Conservation (phyloP, 495 filamentous ascomycete species). For the Tuber melanosporum region DNA sequence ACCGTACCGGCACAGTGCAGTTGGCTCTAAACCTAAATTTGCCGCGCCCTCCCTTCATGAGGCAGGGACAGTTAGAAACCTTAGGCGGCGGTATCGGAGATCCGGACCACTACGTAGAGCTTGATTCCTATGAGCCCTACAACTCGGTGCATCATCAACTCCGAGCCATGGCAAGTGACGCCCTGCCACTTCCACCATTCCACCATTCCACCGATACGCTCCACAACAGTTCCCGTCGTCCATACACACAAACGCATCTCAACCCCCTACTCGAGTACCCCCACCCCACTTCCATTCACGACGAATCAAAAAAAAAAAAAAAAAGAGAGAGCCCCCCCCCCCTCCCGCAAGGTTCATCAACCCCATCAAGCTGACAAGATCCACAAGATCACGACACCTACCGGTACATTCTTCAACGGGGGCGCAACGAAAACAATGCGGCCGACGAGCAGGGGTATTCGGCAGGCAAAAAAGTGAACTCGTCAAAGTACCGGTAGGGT, state of each 20-base stretch:
- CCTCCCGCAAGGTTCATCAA: no score
- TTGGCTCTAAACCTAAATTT: background rate
- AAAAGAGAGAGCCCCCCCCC: no score
- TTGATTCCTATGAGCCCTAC: background rate
- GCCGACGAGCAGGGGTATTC: no score
- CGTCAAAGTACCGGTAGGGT: no score
- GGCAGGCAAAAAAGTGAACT: no score
- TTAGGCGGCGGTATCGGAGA: background rate
- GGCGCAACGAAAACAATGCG: no score
- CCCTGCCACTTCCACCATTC: background rate
- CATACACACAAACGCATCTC: background rate
- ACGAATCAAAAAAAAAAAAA: background rate
- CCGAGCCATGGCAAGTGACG: background rate
- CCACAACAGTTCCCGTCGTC: background rate
- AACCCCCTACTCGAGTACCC: no score
- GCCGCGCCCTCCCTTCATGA: background rate
- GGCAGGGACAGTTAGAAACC: background rate
- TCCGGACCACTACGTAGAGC: background rate
- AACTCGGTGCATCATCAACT: background rate
- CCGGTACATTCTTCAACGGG: no score
- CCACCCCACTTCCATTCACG: background rate
- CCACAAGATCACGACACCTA: no score
- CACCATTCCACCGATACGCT: background rate
- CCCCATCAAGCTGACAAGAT: no score
- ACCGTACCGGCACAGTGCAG: background rate